Conservation (phyloP, 2,329 filamentous ascomycete species). For the Aureobasidium sp. region DNA sequence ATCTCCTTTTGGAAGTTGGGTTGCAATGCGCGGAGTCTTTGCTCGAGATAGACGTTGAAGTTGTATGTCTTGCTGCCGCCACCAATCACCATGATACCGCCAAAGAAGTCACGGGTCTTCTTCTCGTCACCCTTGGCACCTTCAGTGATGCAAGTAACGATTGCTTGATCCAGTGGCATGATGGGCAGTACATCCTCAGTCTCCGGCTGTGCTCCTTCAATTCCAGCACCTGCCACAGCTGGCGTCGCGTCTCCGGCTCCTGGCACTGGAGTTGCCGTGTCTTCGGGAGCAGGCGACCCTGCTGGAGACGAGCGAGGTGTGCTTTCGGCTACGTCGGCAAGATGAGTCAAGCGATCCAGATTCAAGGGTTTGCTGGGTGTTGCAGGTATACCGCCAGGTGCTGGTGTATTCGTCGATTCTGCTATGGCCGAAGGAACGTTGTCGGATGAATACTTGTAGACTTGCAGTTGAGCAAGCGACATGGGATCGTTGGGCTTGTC, state of each 20-base stretch:
- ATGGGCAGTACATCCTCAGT: conserved; percentile 68
- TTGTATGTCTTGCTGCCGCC: conserved; percentile 74
- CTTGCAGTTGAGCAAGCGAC: conserved; percentile 71
- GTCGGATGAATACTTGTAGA: conserved; percentile 44
- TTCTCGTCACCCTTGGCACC: conserved; percentile 84
- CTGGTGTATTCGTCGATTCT: conserved; percentile 45
- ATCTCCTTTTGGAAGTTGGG: conserved; percentile 58
- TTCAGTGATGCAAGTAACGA: conserved; percentile 80
- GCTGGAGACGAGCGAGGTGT: conserved; percentile 81
- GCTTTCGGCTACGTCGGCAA: conserved; percentile 55
- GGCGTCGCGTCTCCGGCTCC: conserved; percentile 32
- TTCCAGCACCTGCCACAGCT: conserved; percentile 39
- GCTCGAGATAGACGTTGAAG: conserved; percentile 75
- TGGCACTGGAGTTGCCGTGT: conserved; percentile 52
- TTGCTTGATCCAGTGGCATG: conserved; percentile 78
- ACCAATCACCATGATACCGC: conserved; percentile 83
- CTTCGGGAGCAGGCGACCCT: conserved; percentile 79
- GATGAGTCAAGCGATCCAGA: conserved; percentile 60
- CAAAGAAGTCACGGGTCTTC: conserved; percentile 82
- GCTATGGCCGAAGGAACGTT: conserved; percentile 26
- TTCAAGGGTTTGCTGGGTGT: conserved; percentile 22
- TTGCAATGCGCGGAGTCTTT: conserved; percentile 60
- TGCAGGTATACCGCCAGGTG: conserved; percentile 21
- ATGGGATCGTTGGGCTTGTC: conserved; percentile 83
- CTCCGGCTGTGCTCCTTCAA: conserved; percentile 34